These are phyloP conservation scores for Medicago truncatula DNA, from an alignment of 306 rosid species.

Conservation along the genomic window MtrunA17r5.0-ANR NC_053042.1:30479001-30479500, in stretches of 20 bases:
- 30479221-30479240: conserved; percentile 36
- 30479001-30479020: conserved; percentile 7
- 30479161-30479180: conserved; percentile 22
- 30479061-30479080: background rate
- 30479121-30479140: conserved; percentile 39
- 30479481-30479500: too few species aligned
- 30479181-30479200: background rate
- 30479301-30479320: too few species aligned
- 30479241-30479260: conserved; percentile 53
- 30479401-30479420: too few species aligned
- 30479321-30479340: too few species aligned
- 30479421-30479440: too few species aligned
- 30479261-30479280: conserved; percentile 26
- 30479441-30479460: too few species aligned
- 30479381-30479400: too few species aligned
- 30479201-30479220: conserved; percentile 35
- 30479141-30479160: conserved; percentile 50
- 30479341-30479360: too few species aligned
- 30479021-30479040: background rate
- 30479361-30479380: too few species aligned
- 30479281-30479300: too few species aligned
- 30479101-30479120: conserved; percentile 28
- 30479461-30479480: too few species aligned
- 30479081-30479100: conserved; percentile 30
- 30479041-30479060: conserved; percentile 3